These are phyloP conservation scores for Diaporthe amygdali DNA, from an alignment of 2,329 filamentous ascomycete genomes.

Conservation along the genomic window DNA sequence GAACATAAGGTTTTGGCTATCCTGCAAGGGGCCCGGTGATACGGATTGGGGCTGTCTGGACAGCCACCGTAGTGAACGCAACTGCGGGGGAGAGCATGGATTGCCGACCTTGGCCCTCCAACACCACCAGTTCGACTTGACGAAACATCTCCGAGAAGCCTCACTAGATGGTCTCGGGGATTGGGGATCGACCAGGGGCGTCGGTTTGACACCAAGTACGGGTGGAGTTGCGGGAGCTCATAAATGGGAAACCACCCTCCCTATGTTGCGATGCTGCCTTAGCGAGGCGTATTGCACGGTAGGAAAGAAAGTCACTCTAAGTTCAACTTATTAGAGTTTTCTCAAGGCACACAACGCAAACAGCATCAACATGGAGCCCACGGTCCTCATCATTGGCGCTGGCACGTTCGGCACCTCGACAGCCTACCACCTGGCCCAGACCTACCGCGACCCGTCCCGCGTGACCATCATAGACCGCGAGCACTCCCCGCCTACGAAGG, in stretches of 20 bases:
- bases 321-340: background rate
- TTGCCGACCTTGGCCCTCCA: background rate
- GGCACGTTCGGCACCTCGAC: constrained; percentile 19
- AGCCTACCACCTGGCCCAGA: constrained; percentile 16
- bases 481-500: background rate
- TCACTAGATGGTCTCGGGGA: background rate
- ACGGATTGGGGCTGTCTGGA: background rate
- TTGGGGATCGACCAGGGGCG: background rate
- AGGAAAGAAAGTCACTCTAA: background rate
- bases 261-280: background rate
- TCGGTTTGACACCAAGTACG: background rate
- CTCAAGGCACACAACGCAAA: background rate
- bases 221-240: background rate
- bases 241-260: background rate
- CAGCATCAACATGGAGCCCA: background rate
- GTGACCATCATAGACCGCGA: constrained; percentile 16
- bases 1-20: constrained; percentile 8
- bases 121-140: constrained; percentile 1
- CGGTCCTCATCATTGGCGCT: constrained; percentile 17
- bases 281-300: background rate
- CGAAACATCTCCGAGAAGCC: constrained; percentile 12
- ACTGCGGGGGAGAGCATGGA: constrained; percentile 15
- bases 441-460: background rate
- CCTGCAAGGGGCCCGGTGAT: background rate
- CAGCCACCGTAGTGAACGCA: background rate